Evolutionary conservation across 768 basidiomycete genomes (phyloP), one percentile per base, ranked within the genome.

Genomic region (Auriscalpium vulgare): DNA sequence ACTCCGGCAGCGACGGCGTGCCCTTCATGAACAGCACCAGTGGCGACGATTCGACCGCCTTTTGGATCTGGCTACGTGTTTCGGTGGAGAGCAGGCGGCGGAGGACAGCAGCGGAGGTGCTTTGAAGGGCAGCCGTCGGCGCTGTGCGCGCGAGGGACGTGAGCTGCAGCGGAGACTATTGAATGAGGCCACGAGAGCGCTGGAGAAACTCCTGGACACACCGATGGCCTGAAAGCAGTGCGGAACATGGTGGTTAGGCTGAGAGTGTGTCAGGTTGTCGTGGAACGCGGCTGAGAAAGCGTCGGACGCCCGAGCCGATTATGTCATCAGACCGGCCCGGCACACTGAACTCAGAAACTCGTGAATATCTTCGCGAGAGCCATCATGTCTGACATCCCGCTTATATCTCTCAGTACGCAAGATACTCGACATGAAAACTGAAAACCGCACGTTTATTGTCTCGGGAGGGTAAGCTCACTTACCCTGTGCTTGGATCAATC

Each of bases 1-100:
- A 98, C 64, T 93, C 85, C 2, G 95, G 95, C 7, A 76, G 67
- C 21, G 84, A 78, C 0, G 90, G 92, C 14, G 88, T 92, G 10
- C 97, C 97, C 68, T 99, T 99, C 95, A 99, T 98, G 75, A 99
- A 98, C 5, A 98, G 75, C 1, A 99, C 97, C 7, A 98, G 79
- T 0, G 94, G 94, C 46, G 80, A 82, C 1, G 79, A 73, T 8
- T 77, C 71, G 29, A 98, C 80, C 2, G 94, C 93, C 62, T 82
- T 69, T 67, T 88, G 80, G n/a, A 91, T 82, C 63, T 79, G 72
- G 10, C 75, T 62, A 19, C 86, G 80, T 5, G 79, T 74, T 56
- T 89, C 81, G 36, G 83, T 76, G 4, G 83, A 81, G 48, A 91
- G 75, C 60, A 76, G 79, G 29, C 88, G 79, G 62, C 69, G 65